phyloP scores from a whole-genome alignment of 2,329 filamentous ascomycete genomes.

The Aureobasidium mangrovei region DNA sequence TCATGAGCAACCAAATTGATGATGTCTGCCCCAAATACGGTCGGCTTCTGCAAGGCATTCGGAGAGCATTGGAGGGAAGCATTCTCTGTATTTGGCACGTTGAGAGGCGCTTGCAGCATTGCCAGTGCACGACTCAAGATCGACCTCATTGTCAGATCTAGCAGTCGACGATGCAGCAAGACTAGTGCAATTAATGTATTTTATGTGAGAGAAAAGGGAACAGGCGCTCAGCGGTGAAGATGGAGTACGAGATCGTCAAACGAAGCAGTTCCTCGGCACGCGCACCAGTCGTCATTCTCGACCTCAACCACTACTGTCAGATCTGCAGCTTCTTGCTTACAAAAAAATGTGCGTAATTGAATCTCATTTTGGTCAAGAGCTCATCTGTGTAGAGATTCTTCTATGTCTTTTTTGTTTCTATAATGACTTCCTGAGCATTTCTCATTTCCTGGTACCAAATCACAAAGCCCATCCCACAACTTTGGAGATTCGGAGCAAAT shows the following conservation, averaged over 20 bases:
- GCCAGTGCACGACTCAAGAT: neutral
- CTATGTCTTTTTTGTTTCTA: slow-evolving; percentile 1
- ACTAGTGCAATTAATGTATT: no score
- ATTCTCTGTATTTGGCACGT: neutral
- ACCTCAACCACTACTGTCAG: neutral
- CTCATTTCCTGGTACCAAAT: slow-evolving; percentile 9
- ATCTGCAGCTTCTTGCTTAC: neutral
- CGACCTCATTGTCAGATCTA: neutral
- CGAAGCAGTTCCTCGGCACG: no score
- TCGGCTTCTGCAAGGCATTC: neutral
- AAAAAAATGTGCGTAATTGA: neutral
- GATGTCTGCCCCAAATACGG: slow-evolving; percentile 4
- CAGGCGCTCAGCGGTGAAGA: no score
- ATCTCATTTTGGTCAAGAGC: neutral
- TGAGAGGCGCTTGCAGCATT: neutral
- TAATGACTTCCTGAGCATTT: slow-evolving; percentile 3
- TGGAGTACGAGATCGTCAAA: no score
- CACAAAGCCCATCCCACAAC: slow-evolving; percentile 1
- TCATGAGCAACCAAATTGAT: neutral
- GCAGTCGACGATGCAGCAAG: neutral
- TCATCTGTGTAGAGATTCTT: neutral
- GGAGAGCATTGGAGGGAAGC: neutral
- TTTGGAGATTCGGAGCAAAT: neutral
- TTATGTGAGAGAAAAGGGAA: no score
- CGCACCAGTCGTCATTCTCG: no score